Percentiles rank a stretch among this genome's conserved stretches.
These are phyloP conservation scores for Aspergillus sp. DNA, from an alignment of 2,329 filamentous ascomycete genomes.

Conservation along the genomic window DNA sequence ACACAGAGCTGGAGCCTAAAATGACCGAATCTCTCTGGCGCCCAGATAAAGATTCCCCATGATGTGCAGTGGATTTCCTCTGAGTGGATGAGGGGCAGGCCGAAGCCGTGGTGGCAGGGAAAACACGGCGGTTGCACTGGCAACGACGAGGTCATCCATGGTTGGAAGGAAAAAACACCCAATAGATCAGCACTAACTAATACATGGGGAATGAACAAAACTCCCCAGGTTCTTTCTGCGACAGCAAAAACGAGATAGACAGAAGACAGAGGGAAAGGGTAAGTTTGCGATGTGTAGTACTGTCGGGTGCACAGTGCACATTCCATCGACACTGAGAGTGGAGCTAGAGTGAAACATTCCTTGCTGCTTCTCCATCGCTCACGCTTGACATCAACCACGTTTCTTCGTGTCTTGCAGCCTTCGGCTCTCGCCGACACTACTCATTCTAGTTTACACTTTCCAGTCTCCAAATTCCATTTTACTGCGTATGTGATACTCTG, in stretches of 20 bases:
- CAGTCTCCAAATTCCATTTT: neutral
- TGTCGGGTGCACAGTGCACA: neutral
- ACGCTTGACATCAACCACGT: neutral
- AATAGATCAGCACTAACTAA: neutral
- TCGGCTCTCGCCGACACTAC: neutral
- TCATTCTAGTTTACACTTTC: neutral
- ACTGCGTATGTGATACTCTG: neutral
- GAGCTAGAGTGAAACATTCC: neutral
- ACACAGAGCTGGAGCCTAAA: constrained; percentile 7
- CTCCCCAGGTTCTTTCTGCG: too few species aligned
- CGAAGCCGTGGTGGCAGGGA: constrained; percentile 7
- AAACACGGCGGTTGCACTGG: constrained; percentile 24
- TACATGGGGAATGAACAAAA: too few species aligned
- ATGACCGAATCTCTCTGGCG: constrained; percentile 12
- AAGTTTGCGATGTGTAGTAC: neutral
- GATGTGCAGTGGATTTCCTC: constrained; percentile 1
- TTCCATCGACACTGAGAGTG: neutral
- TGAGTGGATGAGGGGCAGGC: constrained; percentile 18
- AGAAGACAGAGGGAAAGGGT: neutral
- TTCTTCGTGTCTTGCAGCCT: neutral
- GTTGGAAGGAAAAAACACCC: neutral
- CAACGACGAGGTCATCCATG: constrained; percentile 14
- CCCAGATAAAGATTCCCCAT: constrained; percentile 11
- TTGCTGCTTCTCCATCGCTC: neutral
- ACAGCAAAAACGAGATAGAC: too few species aligned